Evolutionary conservation across 129 eudicot species (phyloP), one percentile per base, ranked within the genome.

Genomic region (Oenanthe sinensis): DNA sequence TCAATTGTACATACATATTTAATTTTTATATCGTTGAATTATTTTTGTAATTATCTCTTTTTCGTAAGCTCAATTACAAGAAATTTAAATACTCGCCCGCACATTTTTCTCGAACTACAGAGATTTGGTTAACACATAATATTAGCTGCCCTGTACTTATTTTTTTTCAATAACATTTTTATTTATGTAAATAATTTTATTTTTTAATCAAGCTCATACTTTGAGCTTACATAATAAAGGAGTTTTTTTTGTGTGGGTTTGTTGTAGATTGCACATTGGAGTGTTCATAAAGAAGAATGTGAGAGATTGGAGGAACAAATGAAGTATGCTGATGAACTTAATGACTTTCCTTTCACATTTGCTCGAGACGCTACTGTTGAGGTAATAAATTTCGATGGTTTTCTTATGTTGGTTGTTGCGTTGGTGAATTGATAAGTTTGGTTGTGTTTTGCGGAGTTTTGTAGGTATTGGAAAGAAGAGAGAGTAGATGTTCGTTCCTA

Each of bases 341-440:
- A 84, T 75, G 87, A 86, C 54, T 89, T 93, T 30, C 96, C 97
- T 22, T 93, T 93, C 78, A 86, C 90, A 19, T 91, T 89, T 85
- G 77, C 87, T 48, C 69, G 54, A 28, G 85, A 82, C 76, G 86
- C 92, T 82, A 85, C 88, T 77, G n/a, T 63, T 83, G 77, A 81
- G 92, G 91, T 85, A 54, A 54, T 47, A 14, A 22, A 4, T 42
- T 5, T 67, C 0, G 43, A 30, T 67, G 22, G 71, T 63, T 26
- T 55, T 63, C 19, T 26, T 63, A 28, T 63, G 60, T 26, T 11
- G 16, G 40, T 1, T 28, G 71, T 63, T 63, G 16, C 2, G 8
- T 3, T 37, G 69, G 33, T 78, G 40, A 77, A 71, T 83, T 73
- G 54, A 20, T 50, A 80, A 46, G 49, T 63, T 24, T 75, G 33